A percentile compares a stretch with the other conserved stretches of the same genome.
These are phyloP conservation scores for Thelephora aurantiotincta DNA, from an alignment of 768 basidiomycete genomes.

Conservation along the genomic window DNA sequence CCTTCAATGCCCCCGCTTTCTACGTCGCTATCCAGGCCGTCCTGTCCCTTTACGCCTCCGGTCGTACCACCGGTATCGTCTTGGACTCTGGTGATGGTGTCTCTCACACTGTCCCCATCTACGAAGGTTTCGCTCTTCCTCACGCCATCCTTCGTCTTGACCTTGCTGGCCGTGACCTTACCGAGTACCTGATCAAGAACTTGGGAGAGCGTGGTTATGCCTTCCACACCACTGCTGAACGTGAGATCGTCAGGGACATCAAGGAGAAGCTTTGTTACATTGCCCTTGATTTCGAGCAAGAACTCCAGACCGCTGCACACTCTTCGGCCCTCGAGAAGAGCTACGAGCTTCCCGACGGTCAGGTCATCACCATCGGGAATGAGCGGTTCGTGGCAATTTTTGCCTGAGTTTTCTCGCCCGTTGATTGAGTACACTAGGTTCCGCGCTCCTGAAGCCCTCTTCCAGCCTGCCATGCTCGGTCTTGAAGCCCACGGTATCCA, in stretches of 20 bases:
- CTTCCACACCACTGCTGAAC: conserved; percentile 47
- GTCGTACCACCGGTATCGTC: conserved; percentile 62
- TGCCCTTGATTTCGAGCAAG: conserved; percentile 61
- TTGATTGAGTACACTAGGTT: conserved; percentile 29
- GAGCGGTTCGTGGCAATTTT: conserved; percentile 39
- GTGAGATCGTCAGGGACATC: conserved; percentile 52
- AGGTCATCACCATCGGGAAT: conserved; percentile 70
- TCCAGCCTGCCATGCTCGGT: conserved; percentile 85
- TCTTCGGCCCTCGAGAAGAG: conserved; percentile 55
- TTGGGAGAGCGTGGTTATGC: conserved; percentile 47
- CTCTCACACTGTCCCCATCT: conserved; percentile 59
- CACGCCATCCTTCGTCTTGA: conserved; percentile 60
- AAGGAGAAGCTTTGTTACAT: conserved; percentile 78
- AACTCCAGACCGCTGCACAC: conserved; percentile 54
- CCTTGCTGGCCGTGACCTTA: conserved; percentile 52
- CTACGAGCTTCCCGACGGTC: conserved; percentile 58
- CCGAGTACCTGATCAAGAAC: conserved; percentile 40
- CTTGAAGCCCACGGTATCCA: conserved; percentile 63
- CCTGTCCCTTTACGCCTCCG: conserved; percentile 62
- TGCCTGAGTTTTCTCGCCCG: conserved; percentile 12
- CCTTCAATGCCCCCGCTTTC: conserved; percentile 87
- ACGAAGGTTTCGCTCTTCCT: conserved; percentile 57
- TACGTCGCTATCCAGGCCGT: conserved; percentile 90
- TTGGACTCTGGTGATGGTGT: conserved; percentile 68
- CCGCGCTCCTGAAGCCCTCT: conserved; percentile 89